A percentile compares a stretch with the other conserved stretches of the same genome.
Evolutionary conservation across 2,329 filamentous ascomycete species (phyloP).

Genomic region (Paecilomyces sp.): DNA sequence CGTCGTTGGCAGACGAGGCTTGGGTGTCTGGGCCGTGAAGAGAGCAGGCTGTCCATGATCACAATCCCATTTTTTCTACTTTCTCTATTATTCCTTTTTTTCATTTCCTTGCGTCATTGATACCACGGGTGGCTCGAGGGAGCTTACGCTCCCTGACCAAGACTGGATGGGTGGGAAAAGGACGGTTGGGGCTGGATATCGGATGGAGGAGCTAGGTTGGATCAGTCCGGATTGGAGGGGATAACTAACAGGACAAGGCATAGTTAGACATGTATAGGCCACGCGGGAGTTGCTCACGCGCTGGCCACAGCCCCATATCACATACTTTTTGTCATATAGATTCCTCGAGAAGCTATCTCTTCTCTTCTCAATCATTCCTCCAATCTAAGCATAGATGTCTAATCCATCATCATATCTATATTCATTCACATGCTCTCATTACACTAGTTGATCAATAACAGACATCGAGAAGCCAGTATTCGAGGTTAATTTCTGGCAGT

Average conservation of each 20-base stretch:
- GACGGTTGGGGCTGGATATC: neutral
- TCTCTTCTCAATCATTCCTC: neutral
- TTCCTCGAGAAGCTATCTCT: neutral
- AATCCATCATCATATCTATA: neutral
- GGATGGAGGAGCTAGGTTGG: neutral
- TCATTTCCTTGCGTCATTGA: neutral
- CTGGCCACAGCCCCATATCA: neutral
- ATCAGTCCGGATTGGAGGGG: too few species aligned
- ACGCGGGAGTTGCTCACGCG: too few species aligned
- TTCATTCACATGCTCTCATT: neutral
- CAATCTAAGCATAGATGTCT: neutral
- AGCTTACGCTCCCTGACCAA: neutral
- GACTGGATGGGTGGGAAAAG: neutral
- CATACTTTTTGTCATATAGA: neutral
- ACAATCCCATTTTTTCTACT: neutral
- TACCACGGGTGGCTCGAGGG: neutral
- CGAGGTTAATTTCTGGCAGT: too few species aligned
- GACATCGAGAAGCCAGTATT: too few species aligned
- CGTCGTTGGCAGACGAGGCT: slow-evolving; percentile 41
- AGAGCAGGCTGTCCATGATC: slow-evolving; percentile 16
- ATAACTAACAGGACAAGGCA: neutral
- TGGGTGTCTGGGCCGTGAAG: slow-evolving; percentile 43
- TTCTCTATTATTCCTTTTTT: neutral
- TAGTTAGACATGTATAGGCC: neutral
- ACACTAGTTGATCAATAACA: too few species aligned